Base-by-base conservation (phyloP, 257 asterid species). In the Solanum appendiculatum region DNA sequence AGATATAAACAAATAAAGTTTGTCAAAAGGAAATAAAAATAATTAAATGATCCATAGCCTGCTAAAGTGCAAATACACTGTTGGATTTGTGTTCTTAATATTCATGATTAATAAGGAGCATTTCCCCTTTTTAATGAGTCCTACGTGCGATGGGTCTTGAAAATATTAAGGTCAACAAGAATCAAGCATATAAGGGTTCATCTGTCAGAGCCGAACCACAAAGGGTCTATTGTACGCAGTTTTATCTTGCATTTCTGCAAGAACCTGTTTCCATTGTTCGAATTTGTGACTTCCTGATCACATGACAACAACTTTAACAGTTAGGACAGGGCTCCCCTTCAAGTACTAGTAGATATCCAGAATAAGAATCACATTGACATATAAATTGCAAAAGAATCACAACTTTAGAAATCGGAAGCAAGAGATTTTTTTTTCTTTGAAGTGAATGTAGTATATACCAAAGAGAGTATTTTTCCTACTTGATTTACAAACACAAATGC, bases 261-360 rank as follows among this genome's bases (percentile, higher is more conserved):
- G 4, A 63, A 5, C 3, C 0, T 63, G 0, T 25, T 25, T 25
- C 33, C 14, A 25, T 13, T 3, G 0, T 10, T 63, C 9, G 1
- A 63, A 63, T 63, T 0, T 25, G 1, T 63, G 18, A 63, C 34
- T 8, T 63, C 9, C 4, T 11, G 3, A 23, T 63, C 70, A 25
- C 18, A 25, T 25, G 34, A 12, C 18, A 63, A 5, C 9, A 51
- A 51, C 7, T 51, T 51, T 51, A 48, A 8, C 16, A 2, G 7
- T 9, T 64, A 64, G 2, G 34, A 5, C 34, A 64, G 5, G 5
- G 4, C 20, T 27, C 10, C 5, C 2, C 20, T 29, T 27, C 36
- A 66, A 13, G 12, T 29, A 68, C 12, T 14, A 29, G 74, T 29
- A 29, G 39, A 68, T 33, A 70, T 33, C 44, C 44, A 70, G 25